A percentile compares a stretch with the other conserved stretches of the same genome.
Conservation (phyloP, 305 asterid genomes). For the Fraxinus ornus region DNA sequence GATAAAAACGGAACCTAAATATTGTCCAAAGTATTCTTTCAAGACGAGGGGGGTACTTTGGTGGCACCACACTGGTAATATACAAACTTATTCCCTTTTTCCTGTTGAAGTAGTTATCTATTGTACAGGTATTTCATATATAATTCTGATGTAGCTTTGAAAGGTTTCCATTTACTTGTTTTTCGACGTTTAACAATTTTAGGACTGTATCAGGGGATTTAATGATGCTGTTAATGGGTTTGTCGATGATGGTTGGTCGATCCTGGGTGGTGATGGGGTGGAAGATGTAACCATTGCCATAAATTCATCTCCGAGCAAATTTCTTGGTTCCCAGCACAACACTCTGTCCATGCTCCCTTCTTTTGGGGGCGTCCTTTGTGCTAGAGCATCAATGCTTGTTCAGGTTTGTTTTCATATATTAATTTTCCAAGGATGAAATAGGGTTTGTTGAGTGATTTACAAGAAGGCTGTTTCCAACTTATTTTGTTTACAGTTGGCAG, state of each 20-base stretch:
- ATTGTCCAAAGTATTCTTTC: not conserved
- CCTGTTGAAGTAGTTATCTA: not conserved
- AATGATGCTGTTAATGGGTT: constrained; percentile 94
- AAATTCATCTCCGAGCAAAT: constrained; percentile 76
- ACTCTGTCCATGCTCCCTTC: constrained; percentile 69
- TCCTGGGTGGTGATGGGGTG: constrained; percentile 74
- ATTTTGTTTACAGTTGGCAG: not conserved
- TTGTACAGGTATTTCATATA: not conserved
- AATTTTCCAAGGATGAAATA: not conserved
- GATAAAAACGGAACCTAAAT: not conserved
- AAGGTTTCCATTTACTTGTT: not conserved
- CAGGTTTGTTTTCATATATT: constrained; percentile 47
- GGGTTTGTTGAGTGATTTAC: not conserved
- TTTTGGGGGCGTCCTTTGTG: constrained; percentile 85
- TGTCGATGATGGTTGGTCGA: constrained; percentile 91
- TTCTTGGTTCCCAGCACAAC: constrained; percentile 64
- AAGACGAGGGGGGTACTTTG: not conserved
- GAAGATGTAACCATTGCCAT: constrained; percentile 88
- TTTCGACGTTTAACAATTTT: not conserved
- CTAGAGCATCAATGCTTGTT: constrained; percentile 97
- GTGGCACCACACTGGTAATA: not conserved
- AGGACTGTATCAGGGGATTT: constrained; percentile 63
- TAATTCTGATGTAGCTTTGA: not conserved
- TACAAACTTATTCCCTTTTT: not conserved
- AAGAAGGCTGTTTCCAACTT: not conserved